phyloP scores from a whole-genome alignment of 1,284 basidiomycete species.

The Lentinula novae-zelandiae region DNA sequence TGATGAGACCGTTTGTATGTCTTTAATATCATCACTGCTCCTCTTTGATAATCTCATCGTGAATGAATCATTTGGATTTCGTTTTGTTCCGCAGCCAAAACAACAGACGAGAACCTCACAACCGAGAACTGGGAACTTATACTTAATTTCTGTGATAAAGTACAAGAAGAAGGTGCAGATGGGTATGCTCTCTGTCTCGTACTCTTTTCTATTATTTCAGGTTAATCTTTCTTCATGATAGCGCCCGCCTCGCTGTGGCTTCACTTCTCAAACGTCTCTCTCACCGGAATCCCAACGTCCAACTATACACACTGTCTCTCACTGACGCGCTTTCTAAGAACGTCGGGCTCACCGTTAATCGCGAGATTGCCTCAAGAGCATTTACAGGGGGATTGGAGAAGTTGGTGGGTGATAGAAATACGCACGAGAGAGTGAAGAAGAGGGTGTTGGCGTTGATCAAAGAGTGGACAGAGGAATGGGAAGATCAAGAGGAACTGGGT shows the following conservation, averaged over 20 bases:
- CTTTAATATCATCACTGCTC: neutral
- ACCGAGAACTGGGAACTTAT: conserved; percentile 96
- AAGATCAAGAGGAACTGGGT: conserved; percentile 76
- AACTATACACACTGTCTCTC: conserved; percentile 89
- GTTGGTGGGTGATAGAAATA: conserved; percentile 87
- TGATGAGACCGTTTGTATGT: conserved; percentile 90
- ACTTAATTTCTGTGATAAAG: conserved; percentile 95
- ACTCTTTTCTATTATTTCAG: neutral
- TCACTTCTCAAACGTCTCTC: conserved; percentile 87
- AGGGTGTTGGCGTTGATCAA: conserved; percentile 74
- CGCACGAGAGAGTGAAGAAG: conserved; percentile 85
- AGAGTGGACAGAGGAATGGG: conserved; percentile 85
- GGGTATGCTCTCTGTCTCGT: conserved; percentile 51
- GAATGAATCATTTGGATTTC: neutral
- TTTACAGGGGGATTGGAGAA: conserved; percentile 90
- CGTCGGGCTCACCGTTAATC: conserved; percentile 76
- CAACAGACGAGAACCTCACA: conserved; percentile 93
- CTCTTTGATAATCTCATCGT: neutral
- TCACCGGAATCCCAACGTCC: conserved; percentile 95
- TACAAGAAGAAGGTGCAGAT: conserved; percentile 79
- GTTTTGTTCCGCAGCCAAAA: conserved; percentile 59
- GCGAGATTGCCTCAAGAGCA: conserved; percentile 85
- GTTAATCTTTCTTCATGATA: conserved; percentile 27
- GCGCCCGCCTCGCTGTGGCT: conserved; percentile 83
- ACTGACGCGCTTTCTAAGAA: conserved; percentile 91